Conservation (phyloP, 1,284 basidiomycete species). For the Ustilago crameri region DNA sequence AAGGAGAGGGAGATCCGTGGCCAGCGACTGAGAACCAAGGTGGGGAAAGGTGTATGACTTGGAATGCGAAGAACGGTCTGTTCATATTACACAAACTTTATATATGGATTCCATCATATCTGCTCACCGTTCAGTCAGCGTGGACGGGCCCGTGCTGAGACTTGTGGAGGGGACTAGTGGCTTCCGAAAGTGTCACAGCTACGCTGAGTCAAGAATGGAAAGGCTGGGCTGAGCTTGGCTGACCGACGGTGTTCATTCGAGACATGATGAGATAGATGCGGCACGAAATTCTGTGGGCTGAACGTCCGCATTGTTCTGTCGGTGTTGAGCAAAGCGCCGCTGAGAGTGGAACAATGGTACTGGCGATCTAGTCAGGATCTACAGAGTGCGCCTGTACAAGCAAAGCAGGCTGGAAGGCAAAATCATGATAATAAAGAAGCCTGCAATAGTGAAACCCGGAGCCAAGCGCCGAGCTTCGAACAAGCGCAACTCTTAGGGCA, state of each 20-base stretch:
- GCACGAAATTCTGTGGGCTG: slow-evolving; percentile 8
- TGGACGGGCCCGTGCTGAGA: slow-evolving; percentile 3
- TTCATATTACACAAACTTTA: no score
- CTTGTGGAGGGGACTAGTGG: neutral
- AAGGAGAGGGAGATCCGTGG: neutral
- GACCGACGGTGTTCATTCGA: slow-evolving; percentile 6
- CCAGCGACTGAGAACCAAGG: neutral
- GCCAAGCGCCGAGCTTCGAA: no score
- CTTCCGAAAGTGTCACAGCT: neutral
- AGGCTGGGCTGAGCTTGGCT: neutral
- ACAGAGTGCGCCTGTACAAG: slow-evolving; percentile 12
- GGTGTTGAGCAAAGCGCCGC: slow-evolving; percentile 6
- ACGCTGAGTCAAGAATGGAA: slow-evolving; percentile 8
- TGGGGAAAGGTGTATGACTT: neutral
- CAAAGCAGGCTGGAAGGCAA: neutral
- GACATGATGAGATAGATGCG: slow-evolving; percentile 17
- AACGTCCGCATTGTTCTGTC: slow-evolving; percentile 11
- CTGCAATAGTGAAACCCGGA: slow-evolving; percentile 6
- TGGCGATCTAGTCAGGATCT: slow-evolving; percentile 16
- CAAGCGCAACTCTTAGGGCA: no score
- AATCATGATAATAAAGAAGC: neutral
- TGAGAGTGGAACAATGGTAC: slow-evolving; percentile 2
- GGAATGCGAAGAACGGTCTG: neutral
- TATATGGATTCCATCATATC: slow-evolving; percentile 4
- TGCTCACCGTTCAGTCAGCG: neutral